These are phyloP conservation scores for Parmales sp. DNA, from an alignment of 108 stramenopile species.

Conservation along the genomic window DNA sequence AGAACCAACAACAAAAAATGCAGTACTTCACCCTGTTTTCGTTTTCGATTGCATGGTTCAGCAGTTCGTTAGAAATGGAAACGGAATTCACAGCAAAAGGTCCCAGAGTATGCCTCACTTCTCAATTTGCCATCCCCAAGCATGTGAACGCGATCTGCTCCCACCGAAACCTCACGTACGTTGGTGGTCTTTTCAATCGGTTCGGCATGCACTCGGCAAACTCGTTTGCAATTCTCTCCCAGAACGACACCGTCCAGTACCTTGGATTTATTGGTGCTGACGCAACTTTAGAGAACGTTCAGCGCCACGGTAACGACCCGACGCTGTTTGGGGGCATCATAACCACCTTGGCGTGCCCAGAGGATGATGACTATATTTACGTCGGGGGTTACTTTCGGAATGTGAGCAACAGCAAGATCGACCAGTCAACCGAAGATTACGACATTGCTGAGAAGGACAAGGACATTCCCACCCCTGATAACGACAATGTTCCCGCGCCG, in stretches of 20 bases:
- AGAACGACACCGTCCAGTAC: not conserved
- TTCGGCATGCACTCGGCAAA: not conserved
- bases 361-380: conserved; percentile 2
- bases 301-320: too few relatives aligned
- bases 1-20: too few relatives aligned
- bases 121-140: not conserved
- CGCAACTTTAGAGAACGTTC: not conserved
- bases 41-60: too few relatives aligned
- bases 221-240: not conserved
- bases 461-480: too few relatives aligned
- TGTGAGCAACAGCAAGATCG: too few relatives aligned
- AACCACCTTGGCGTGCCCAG: not conserved
- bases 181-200: conserved; percentile 2
- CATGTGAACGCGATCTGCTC: not conserved
- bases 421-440: too few relatives aligned
- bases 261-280: not conserved
- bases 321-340: too few relatives aligned
- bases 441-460: too few relatives aligned
- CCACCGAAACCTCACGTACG: not conserved
- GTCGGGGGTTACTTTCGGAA: not conserved
- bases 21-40: too few relatives aligned
- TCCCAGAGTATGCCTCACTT: conserved; percentile 10
- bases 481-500: too few relatives aligned
- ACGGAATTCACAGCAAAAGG: too few relatives aligned
- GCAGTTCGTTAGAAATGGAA: too few relatives aligned